Evolutionary conservation across 257 asterid genomes (phyloP).

Genomic region (Solanum stenotomum): DNA sequence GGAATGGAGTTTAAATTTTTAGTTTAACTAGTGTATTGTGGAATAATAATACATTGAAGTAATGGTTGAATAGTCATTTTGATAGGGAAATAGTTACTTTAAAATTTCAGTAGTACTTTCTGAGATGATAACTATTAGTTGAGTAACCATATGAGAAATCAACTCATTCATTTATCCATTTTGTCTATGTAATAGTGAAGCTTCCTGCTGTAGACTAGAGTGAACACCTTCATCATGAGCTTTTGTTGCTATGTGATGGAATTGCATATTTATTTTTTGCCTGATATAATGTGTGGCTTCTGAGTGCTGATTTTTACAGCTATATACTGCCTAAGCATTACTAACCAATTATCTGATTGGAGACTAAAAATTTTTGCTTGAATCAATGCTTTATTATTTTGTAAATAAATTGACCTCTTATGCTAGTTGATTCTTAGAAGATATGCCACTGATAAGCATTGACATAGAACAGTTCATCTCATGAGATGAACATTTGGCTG

Average conservation of each 20-base stretch:
- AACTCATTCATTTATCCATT: neutral
- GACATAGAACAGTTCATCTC: neutral
- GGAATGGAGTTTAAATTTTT: no score
- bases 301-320: neutral
- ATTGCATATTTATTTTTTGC: neutral
- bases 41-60: no score
- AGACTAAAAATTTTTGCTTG: neutral
- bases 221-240: neutral
- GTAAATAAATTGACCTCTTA: neutral
- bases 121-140: neutral
- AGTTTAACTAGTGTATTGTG: no score
- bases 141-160: neutral
- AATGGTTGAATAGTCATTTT: neutral
- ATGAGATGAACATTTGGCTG: neutral
- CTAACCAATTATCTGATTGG: neutral
- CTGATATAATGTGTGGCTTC: neutral
- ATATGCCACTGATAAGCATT: neutral
- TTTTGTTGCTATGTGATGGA: neutral
- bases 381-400: neutral
- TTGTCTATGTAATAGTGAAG: neutral
- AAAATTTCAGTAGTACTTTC: neutral
- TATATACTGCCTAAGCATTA: neutral
- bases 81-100: neutral
- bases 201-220: neutral
- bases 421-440: neutral